Percentiles rank a stretch among this genome's conserved stretches.
phyloP scores from a whole-genome alignment of 768 basidiomycete genomes.

The Serendipita sp. region DNA sequence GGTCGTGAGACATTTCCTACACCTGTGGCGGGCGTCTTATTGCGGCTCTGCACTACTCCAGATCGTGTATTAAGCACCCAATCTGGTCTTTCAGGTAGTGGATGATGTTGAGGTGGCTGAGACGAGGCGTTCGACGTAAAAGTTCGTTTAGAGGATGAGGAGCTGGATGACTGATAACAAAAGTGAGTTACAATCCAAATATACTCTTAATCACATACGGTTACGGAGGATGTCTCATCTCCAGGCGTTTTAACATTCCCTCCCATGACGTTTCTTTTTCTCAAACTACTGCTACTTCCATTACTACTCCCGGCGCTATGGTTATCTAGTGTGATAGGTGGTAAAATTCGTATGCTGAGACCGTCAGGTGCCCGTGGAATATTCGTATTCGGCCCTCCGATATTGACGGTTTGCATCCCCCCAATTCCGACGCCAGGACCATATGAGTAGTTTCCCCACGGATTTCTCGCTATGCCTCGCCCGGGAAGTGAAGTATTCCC shows the following conservation, averaged over 20 bases:
- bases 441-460: slow-evolving; percentile 3
- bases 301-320: background rate
- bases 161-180: slow-evolving; percentile 8
- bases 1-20: too few relatives aligned
- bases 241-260: background rate
- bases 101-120: slow-evolving; percentile 30
- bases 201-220: background rate
- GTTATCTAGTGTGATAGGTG: background rate
- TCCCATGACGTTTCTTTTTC: background rate
- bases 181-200: background rate
- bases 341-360: slow-evolving; percentile 1
- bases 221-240: slow-evolving; percentile 1
- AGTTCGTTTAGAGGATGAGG: slow-evolving; percentile 60
- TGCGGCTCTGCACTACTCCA: background rate
- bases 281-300: background rate
- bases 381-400: background rate
- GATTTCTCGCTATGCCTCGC: background rate
- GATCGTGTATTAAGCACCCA: slow-evolving; percentile 75
- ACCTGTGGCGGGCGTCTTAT: background rate
- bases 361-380: background rate
- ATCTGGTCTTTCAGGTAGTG: slow-evolving; percentile 68
- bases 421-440: slow-evolving; percentile 1
- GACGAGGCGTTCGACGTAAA: slow-evolving; percentile 61
- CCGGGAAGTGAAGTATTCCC: background rate
- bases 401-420: background rate